Evolutionary conservation across 2,329 filamentous ascomycete genomes (phyloP), one percentile per base, ranked within the genome.

Genomic region (Fusarium foetens): DNA sequence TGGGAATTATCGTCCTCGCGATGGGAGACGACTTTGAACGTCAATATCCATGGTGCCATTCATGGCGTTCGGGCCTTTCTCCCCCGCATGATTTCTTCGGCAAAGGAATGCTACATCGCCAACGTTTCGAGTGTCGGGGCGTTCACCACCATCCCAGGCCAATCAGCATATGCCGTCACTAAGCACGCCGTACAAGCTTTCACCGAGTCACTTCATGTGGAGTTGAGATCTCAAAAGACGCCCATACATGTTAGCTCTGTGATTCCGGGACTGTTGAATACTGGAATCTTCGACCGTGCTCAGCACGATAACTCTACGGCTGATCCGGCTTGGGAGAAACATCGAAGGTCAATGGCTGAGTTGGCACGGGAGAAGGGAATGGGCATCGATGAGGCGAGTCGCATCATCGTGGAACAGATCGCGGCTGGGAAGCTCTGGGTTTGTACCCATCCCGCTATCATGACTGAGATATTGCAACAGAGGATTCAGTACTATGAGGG

Each of bases 11-110:
- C 51, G 1, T n/a, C 35, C 6, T 1, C 25, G 5, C 25, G 23
- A 0, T 54, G 51, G 25, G 35, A 41, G 10, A 2, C 25, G 0
- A 54, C 25, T 2, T 12, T 54, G 14, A 39, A n/a, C 1, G 5
- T 41, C 25, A 54, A 54, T 19, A 12, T 54, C 5, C 35, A 54
- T 12, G 51, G 35, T 4, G 25, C n/a, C 4, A 10, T 54, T 3
- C 51, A 54, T 7, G 51, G 51, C 1, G 51, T 41, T 10, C 13
- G 51, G 10, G 36, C 51, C 10, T 41, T 54, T 23, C 14, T 54
- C 0, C 25, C 51, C 0, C 13, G 3, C 4, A 54, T 41, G 36
- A 41, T 54, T 0, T 36, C 25, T 2, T 54, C 51, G 1, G 36
- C 25, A 7, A 54, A 31, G 21, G 51, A 41, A 31, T 41, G 35